These are phyloP conservation scores for Globisporangium heterothallicum DNA, from an alignment of 352 stramenopile species.

Conservation along the genomic window DNA sequence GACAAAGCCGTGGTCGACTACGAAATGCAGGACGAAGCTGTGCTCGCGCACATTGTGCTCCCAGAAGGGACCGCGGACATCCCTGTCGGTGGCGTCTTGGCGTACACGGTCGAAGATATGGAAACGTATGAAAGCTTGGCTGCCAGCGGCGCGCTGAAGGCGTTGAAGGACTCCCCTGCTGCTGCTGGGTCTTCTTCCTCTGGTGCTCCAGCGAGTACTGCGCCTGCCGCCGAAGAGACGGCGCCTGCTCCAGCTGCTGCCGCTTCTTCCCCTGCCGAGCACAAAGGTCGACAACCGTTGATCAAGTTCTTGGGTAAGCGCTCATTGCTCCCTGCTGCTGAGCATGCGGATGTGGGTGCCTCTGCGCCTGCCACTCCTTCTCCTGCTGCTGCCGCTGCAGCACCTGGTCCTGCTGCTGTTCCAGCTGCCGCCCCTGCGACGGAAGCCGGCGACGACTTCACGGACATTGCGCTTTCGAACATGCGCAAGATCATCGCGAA, in stretches of 20 bases:
- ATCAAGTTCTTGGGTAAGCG: slow-evolving; percentile 88
- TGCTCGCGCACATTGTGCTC: slow-evolving; percentile 94
- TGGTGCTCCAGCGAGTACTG: slow-evolving; percentile 8
- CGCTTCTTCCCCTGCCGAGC: slow-evolving; percentile 6
- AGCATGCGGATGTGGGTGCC: slow-evolving; percentile 8
- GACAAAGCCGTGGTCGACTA: slow-evolving; percentile 99
- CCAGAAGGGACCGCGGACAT: slow-evolving; percentile 86
- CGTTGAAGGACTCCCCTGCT: slow-evolving; percentile 27
- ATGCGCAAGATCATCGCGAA: slow-evolving; percentile 99
- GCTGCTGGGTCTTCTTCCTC: slow-evolving; percentile 12
- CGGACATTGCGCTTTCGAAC: slow-evolving; percentile 87
- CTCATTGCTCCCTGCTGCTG: slow-evolving; percentile 40
- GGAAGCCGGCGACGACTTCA: slow-evolving; percentile 41
- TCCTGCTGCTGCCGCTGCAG: slow-evolving; percentile 10
- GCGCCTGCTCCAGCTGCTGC: slow-evolving; percentile 4
- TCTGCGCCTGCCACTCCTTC: slow-evolving; percentile 10
- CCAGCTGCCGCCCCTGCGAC: slow-evolving; percentile 3
- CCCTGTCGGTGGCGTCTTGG: slow-evolving; percentile 88
- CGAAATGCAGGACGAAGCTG: slow-evolving; percentile 96
- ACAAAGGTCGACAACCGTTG: slow-evolving; percentile 42
- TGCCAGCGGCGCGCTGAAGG: slow-evolving; percentile 47
- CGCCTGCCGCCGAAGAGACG: slow-evolving; percentile 8
- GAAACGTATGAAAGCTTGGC: slow-evolving; percentile 66
- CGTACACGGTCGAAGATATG: slow-evolving; percentile 92
- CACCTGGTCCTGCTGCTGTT: slow-evolving; percentile 6